Percentiles rank a stretch among this genome's conserved stretches.
phyloP scores from a whole-genome alignment of 805 yeast genomes.

The Wickerhamiella azyma region DNA sequence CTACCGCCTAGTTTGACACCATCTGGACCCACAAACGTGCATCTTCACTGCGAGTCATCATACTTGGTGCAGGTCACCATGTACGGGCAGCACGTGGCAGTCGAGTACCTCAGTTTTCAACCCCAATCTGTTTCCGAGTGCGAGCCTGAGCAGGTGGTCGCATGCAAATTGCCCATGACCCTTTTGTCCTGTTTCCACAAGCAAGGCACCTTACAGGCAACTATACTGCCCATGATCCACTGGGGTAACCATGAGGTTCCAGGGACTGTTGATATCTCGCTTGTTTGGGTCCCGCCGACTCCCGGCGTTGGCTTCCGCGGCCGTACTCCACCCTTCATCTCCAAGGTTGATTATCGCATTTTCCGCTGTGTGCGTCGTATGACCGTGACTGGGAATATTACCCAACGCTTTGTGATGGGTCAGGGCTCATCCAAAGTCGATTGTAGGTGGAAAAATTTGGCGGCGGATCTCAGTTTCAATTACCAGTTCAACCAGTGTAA shows the following conservation, averaged over 20 bases:
- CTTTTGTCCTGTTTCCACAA: background rate
- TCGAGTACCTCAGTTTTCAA: background rate
- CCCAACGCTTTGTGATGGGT: background rate
- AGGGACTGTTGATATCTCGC: background rate
- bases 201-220: background rate
- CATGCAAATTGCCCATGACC: background rate
- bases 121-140: background rate
- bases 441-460: background rate
- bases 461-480: background rate
- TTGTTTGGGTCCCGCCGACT: background rate
- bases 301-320: background rate
- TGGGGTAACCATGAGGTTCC: background rate
- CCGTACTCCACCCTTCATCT: background rate
- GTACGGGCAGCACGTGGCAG: background rate
- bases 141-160: background rate
- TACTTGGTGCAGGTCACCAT: background rate
- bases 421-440: background rate
- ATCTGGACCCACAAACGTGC: background rate
- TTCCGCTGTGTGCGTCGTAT: background rate
- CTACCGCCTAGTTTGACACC: background rate
- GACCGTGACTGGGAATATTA: background rate
- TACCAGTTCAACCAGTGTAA: background rate
- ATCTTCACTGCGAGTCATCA: conserved; percentile 1
- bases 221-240: background rate
- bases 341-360: background rate